Evolutionary conservation across 2,329 filamentous ascomycete species (phyloP).

Genomic region (Monosporascus sp.): DNA sequence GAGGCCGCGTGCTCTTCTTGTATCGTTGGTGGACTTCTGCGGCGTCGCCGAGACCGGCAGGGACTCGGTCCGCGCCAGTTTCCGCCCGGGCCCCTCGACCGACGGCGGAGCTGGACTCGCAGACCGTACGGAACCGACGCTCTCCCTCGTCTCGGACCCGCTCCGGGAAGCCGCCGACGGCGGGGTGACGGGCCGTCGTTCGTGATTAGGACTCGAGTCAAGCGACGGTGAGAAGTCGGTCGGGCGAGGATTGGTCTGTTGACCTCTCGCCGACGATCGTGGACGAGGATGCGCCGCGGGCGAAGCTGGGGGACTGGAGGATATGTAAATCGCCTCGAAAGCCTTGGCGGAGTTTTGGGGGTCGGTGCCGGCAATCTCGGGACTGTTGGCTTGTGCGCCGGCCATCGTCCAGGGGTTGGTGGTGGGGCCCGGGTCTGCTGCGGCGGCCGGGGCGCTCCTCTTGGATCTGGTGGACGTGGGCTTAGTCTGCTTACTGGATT

Average conservation of each 20-base stretch:
- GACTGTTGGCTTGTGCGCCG: conserved; percentile 34
- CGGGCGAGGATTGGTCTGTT: neutral
- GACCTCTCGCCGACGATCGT: neutral
- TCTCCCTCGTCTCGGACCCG: neutral
- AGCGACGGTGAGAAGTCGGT: conserved; percentile 1
- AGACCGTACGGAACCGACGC: neutral
- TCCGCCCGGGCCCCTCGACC: conserved; percentile 15
- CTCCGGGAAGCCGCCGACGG: neutral
- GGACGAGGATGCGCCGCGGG: conserved; percentile 21
- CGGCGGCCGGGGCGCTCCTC: conserved; percentile 15
- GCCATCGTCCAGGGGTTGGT: conserved; percentile 34
- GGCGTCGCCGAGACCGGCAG: conserved; percentile 14
- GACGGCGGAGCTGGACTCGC: conserved; percentile 12
- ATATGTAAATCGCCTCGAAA: conserved; percentile 37
- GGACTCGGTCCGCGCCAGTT: conserved; percentile 24
- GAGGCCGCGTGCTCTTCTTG: conserved; percentile 4
- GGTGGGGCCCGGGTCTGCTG: conserved; percentile 17
- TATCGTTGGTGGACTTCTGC: neutral
- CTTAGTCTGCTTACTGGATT: conserved; percentile 26
- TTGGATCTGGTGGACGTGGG: conserved; percentile 15
- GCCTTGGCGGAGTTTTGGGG: conserved; percentile 12
- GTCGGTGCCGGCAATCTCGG: conserved; percentile 13
- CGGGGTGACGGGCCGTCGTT: conserved; percentile 13
- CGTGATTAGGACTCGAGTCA: conserved; percentile 6
- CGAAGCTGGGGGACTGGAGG: conserved; percentile 38